phyloP scores from a whole-genome alignment of 106 monocot species.

The Allium sativum region DNA sequence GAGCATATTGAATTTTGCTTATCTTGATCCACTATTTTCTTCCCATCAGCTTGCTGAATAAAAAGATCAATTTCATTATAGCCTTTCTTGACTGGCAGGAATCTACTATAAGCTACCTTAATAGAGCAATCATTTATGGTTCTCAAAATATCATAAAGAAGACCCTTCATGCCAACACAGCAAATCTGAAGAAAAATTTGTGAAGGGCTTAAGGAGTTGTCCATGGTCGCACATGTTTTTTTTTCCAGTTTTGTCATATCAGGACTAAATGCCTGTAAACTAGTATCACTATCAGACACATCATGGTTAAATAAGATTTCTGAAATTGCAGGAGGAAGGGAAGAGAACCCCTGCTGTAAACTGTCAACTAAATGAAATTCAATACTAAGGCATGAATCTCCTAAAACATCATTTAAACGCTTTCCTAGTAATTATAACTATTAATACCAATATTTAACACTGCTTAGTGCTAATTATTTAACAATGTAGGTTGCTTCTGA shows the following conservation, averaged over 20 bases:
- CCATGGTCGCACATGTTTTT: conserved; percentile 38
- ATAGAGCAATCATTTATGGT: conserved; percentile 77
- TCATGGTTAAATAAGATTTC: conserved; percentile 52
- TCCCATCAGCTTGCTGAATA: conserved; percentile 69
- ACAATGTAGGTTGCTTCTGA: no score
- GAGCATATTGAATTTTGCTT: conserved; percentile 54
- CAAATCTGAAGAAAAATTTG: conserved; percentile 78
- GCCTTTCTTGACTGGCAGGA: conserved; percentile 66
- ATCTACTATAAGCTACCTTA: conserved; percentile 80
- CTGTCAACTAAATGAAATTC: conserved; percentile 50
- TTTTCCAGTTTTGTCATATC: conserved; percentile 52
- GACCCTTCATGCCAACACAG: conserved; percentile 83
- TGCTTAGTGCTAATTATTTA: no score
- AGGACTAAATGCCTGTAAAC: conserved; percentile 25
- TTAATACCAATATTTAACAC: no score
- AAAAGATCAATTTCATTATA: conserved; percentile 76
- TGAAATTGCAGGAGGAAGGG: conserved; percentile 41
- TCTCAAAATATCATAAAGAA: conserved; percentile 91
- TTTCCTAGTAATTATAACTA: no score
- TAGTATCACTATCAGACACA: conserved; percentile 26
- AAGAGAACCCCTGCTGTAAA: conserved; percentile 64
- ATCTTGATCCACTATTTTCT: conserved; percentile 67
- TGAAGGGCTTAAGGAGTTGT: conserved; percentile 70
- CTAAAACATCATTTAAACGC: conserved; percentile 41
- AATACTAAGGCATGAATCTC: conserved; percentile 52